Conservation (phyloP, 257 asterid genomes). For the Forsythia suspensa region DNA sequence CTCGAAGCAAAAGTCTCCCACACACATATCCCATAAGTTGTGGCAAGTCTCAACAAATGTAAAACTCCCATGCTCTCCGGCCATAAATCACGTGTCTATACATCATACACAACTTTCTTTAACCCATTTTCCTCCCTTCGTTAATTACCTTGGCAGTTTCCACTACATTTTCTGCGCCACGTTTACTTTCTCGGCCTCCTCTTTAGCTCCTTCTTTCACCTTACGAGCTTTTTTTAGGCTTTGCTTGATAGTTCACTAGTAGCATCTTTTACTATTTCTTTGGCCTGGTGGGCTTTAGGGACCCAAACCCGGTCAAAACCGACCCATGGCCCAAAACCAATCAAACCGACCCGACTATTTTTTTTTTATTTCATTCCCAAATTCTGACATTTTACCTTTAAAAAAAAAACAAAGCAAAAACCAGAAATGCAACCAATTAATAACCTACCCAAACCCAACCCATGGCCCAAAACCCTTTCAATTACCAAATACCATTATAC, state of each 20-base stretch:
- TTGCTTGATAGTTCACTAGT: background rate
- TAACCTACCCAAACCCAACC: no score
- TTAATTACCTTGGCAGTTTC: conserved; percentile 17
- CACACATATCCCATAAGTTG: conserved; percentile 64
- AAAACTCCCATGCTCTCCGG: conserved; percentile 26
- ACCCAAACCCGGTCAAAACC: no score
- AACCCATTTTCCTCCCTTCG: conserved; percentile 38
- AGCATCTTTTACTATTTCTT: conserved; percentile 28
- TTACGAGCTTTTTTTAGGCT: conserved; percentile 19
- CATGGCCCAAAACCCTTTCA: no score
- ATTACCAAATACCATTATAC: no score
- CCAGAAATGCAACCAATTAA: no score
- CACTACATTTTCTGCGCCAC: background rate
- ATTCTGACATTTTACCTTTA: no score
- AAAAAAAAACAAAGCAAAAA: no score
- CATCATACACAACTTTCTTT: conserved; percentile 31
- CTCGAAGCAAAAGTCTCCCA: conserved; percentile 84
- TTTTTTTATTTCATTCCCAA: no score
- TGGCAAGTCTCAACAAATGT: conserved; percentile 57
- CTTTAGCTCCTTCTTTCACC: conserved; percentile 5
- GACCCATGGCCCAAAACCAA: no score
- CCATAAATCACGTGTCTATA: conserved; percentile 26
- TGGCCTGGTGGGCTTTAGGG: conserved; percentile 15
- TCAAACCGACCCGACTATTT: no score
- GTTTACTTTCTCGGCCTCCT: conserved; percentile 19